A percentile compares a stretch with the other conserved stretches of the same genome.
Conservation (phyloP, 148 eudicot genomes). For the Fagopyrum esculentum region DNA sequence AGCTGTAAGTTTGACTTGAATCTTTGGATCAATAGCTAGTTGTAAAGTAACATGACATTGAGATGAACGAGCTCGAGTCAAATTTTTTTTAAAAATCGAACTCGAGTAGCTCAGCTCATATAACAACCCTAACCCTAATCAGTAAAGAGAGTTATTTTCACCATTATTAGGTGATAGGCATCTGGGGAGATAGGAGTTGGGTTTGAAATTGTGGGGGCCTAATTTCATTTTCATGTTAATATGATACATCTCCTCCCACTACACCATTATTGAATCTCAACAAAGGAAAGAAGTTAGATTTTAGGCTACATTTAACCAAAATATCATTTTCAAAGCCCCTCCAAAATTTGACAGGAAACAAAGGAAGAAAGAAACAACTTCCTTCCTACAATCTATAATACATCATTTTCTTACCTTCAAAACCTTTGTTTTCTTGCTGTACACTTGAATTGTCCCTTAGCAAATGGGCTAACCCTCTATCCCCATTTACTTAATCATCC, state of each 20-base stretch:
- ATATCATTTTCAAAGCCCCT: neutral
- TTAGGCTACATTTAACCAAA: neutral
- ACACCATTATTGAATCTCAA: neutral
- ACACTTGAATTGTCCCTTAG: constrained; percentile 5
- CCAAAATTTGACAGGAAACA: neutral
- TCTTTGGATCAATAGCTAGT: neutral
- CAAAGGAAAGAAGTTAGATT: neutral
- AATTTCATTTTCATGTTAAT: constrained; percentile 8
- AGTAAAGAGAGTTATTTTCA: neutral
- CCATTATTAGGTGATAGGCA: neutral
- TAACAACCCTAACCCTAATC: too few relatives aligned
- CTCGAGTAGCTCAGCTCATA: too few relatives aligned
- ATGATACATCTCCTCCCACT: neutral
- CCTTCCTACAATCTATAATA: neutral
- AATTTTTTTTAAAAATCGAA: too few relatives aligned
- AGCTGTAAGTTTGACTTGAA: neutral
- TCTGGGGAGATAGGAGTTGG: constrained; percentile 5
- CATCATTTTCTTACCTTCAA: constrained; percentile 8
- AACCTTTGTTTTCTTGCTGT: constrained; percentile 13
- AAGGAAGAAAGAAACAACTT: neutral
- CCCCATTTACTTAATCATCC: neutral
- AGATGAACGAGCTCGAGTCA: too few relatives aligned
- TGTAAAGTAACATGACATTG: neutral
- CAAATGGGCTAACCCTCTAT: neutral
- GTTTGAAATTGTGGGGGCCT: constrained; percentile 4